Evolutionary conservation across 129 eudicot species (phyloP).

Genomic region (Saposhnikovia divaricata): DNA sequence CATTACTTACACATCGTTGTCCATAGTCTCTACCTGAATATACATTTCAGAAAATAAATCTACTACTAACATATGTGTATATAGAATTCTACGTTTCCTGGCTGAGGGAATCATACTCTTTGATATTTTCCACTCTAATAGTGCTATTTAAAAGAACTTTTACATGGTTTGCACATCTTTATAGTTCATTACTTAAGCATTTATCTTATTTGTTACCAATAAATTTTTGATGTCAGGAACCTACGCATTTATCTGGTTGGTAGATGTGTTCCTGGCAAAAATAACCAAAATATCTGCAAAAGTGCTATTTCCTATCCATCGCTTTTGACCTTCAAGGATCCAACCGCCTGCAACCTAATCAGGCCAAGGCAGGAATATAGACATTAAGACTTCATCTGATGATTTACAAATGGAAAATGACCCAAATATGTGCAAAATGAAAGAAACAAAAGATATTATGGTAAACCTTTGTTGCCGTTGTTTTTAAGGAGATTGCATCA

Average conservation of each 20-base stretch:
- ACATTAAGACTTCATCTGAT: neutral
- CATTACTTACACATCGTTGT: neutral
- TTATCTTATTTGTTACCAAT: constrained; percentile 15
- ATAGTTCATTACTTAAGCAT: constrained; percentile 4
- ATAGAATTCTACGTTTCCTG: neutral
- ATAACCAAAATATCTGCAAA: constrained; percentile 87
- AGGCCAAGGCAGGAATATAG: constrained; percentile 1
- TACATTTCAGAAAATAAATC: neutral
- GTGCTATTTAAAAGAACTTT: neutral
- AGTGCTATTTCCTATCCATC: constrained; percentile 99
- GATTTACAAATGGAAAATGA: neutral
- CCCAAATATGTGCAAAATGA: neutral
- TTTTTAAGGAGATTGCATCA: constrained; percentile 87
- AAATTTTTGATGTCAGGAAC: neutral
- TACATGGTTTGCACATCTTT: neutral
- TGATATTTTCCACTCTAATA: neutral
- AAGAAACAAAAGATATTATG: neutral
- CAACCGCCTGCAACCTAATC: constrained; percentile 94
- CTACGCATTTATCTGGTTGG: constrained; percentile 92
- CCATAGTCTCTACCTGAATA: neutral
- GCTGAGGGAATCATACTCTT: neutral
- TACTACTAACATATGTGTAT: neutral
- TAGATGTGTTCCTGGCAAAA: constrained; percentile 72
- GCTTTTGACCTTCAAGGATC: constrained; percentile 91
- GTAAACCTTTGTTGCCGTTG: constrained; percentile 82